Conservation (phyloP, 805 yeast genomes). For the Yueomyces sinensis region DNA sequence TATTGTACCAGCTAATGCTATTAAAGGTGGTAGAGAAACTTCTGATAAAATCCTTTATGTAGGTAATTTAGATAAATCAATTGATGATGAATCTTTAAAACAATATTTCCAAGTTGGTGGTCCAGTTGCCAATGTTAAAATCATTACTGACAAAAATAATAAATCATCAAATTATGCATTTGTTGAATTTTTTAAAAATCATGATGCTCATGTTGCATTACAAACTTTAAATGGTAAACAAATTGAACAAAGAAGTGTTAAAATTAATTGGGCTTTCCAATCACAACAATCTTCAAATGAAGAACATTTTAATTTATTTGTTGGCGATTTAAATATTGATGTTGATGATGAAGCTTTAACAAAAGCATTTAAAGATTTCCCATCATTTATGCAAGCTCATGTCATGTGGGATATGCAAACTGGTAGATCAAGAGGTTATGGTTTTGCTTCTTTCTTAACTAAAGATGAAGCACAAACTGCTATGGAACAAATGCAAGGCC, state of each 20-base stretch:
- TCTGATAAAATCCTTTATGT: slow-evolving; percentile 65
- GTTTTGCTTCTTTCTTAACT: slow-evolving; percentile 66
- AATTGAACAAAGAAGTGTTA: slow-evolving; percentile 42
- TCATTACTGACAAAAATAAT: slow-evolving; percentile 63
- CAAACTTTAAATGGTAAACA: slow-evolving; percentile 45
- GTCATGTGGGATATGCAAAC: slow-evolving; percentile 98
- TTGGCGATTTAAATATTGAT: slow-evolving; percentile 76
- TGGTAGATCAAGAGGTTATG: slow-evolving; percentile 84
- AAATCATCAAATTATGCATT: slow-evolving; percentile 73
- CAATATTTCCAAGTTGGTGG: slow-evolving; percentile 54
- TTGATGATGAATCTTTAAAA: slow-evolving; percentile 47
- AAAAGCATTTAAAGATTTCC: slow-evolving; percentile 41
- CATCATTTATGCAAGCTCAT: slow-evolving; percentile 64
- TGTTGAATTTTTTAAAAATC: slow-evolving; percentile 51
- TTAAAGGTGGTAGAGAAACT: slow-evolving; percentile 71
- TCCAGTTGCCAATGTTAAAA: slow-evolving; percentile 48
- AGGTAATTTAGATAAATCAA: slow-evolving; percentile 54
- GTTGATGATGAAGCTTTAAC: slow-evolving; percentile 64
- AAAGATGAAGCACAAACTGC: slow-evolving; percentile 65
- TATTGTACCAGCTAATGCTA: slow-evolving; percentile 51
- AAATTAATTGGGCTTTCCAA: slow-evolving; percentile 75
- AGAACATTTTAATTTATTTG: slow-evolving; percentile 61
- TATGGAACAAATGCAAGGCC: slow-evolving; percentile 61
- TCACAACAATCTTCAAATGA: slow-evolving; percentile 52
- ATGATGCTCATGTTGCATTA: slow-evolving; percentile 50